Conservation (phyloP, 441 rosid species). For the Aquilaria agallochum region DNA sequence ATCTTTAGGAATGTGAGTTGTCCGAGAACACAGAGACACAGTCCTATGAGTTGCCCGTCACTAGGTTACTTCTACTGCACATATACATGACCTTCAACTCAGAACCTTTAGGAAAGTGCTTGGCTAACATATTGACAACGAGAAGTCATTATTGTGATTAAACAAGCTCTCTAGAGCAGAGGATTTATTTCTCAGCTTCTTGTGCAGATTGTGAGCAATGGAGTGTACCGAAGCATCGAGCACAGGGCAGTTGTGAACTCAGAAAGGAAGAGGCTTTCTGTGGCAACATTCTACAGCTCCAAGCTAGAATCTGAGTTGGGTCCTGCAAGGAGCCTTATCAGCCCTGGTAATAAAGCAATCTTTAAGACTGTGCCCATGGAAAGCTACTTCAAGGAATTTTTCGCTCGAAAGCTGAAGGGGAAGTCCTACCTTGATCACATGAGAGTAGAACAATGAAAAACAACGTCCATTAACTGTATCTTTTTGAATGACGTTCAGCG, state of each 20-base stretch:
- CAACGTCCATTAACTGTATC: no score
- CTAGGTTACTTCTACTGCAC: no score
- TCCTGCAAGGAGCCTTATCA: constrained; percentile 17
- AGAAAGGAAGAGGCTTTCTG: constrained; percentile 21
- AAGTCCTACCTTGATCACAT: constrained; percentile 11
- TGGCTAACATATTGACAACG: no score
- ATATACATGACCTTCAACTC: no score
- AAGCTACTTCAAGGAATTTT: constrained; percentile 14
- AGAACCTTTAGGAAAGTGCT: no score
- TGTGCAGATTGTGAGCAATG: constrained; percentile 23
- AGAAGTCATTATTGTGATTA: no score
- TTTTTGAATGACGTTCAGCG: no score
- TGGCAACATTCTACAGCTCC: constrained; percentile 31
- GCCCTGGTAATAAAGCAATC: constrained; percentile 3
- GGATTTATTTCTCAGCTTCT: background rate
- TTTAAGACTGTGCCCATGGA: constrained; percentile 16
- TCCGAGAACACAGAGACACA: no score
- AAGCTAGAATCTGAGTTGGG: constrained; percentile 12
- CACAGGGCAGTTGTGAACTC: constrained; percentile 30
- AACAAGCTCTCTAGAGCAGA: no score
- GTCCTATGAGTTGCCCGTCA: no score
- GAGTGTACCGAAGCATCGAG: constrained; percentile 21
- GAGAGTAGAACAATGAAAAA: constrained; percentile 7
- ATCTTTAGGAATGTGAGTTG: no score
- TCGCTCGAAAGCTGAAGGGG: constrained; percentile 28